Percentiles rank a stretch among this genome's conserved stretches.
These are phyloP conservation scores for Phylloporus sp. DNA, from an alignment of 1,284 basidiomycete species.

Conservation along the genomic window DNA sequence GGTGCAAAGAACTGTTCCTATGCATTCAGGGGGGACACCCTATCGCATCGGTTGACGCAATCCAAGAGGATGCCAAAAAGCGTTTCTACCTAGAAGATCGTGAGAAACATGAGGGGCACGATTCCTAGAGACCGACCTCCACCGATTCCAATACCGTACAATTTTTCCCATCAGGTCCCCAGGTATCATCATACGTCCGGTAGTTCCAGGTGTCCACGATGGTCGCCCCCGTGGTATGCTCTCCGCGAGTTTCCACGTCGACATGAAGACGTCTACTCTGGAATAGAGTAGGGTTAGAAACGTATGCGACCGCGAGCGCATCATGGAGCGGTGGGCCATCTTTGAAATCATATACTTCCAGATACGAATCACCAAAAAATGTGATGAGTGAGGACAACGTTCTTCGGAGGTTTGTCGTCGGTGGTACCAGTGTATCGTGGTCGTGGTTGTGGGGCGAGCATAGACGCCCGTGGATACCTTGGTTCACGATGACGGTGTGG, in stretches of 20 bases:
- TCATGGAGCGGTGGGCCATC: slow-evolving; percentile 85
- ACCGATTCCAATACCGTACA: slow-evolving; percentile 69
- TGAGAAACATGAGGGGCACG: background rate
- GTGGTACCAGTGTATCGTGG: slow-evolving; percentile 3
- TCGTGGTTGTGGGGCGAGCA: slow-evolving; percentile 46
- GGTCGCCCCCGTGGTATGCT: slow-evolving; percentile 71
- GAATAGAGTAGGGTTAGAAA: slow-evolving; percentile 69
- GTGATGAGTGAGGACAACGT: slow-evolving; percentile 73
- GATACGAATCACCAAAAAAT: slow-evolving; percentile 74
- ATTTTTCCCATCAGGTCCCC: slow-evolving; percentile 73
- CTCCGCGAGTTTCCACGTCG: slow-evolving; percentile 73
- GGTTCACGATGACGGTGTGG: slow-evolving; percentile 76
- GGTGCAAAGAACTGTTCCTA: no score
- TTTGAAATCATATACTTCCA: slow-evolving; percentile 71
- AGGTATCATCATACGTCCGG: slow-evolving; percentile 56
- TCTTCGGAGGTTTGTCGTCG: slow-evolving; percentile 64
- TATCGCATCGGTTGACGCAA: slow-evolving; percentile 61
- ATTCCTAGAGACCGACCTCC: slow-evolving; percentile 66
- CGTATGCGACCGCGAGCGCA: slow-evolving; percentile 76
- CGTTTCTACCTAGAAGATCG: slow-evolving; percentile 48
- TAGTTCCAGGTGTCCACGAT: slow-evolving; percentile 77
- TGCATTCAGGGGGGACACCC: slow-evolving; percentile 56
- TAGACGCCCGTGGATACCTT: slow-evolving; percentile 52
- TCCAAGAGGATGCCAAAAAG: slow-evolving; percentile 72
- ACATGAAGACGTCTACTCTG: slow-evolving; percentile 63